These are phyloP conservation scores for Curvularia sp. DNA, from an alignment of 2,329 filamentous ascomycete species.

Conservation along the genomic window DNA sequence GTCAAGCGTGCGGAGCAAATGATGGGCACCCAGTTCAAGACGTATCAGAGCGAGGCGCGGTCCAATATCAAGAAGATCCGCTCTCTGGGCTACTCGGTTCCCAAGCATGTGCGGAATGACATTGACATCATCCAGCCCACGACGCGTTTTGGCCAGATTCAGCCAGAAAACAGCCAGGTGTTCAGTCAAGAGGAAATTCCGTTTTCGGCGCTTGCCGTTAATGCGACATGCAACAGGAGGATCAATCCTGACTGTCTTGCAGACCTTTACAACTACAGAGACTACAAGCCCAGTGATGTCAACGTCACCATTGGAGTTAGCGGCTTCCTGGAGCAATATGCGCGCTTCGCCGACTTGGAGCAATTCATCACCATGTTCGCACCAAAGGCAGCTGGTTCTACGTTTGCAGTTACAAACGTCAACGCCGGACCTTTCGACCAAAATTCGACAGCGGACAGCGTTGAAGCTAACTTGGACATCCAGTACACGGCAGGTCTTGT, in stretches of 20 bases:
- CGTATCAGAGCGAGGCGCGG: conserved; percentile 59
- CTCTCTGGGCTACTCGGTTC: conserved; percentile 67
- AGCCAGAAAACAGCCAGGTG: conserved; percentile 51
- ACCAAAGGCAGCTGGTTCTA: conserved; percentile 51
- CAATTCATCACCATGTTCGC: conserved; percentile 52
- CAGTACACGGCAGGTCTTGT: conserved; percentile 58
- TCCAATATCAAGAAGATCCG: conserved; percentile 58
- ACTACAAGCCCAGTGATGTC: conserved; percentile 50
- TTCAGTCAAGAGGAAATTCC: conserved; percentile 36
- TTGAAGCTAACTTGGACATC: conserved; percentile 60
- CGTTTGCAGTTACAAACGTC: conserved; percentile 54
- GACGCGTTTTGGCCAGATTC: conserved; percentile 64
- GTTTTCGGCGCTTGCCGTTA: conserved; percentile 32
- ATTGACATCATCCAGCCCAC: conserved; percentile 71
- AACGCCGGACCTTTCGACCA: conserved; percentile 49
- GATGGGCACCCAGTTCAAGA: conserved; percentile 64
- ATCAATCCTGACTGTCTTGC: conserved; percentile 58
- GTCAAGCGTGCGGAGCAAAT: conserved; percentile 62
- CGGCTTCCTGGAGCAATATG: conserved; percentile 59
- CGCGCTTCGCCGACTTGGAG: conserved; percentile 55
- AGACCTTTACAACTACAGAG: conserved; percentile 54
- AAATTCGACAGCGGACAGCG: conserved; percentile 49
- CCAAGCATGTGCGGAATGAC: conserved; percentile 60
- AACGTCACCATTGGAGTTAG: conserved; percentile 53
- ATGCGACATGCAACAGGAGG: conserved; percentile 51